A percentile compares a stretch with the other conserved stretches of the same genome.
Evolutionary conservation across 352 stramenopile species (phyloP).

Genomic region (Phytopythium chamaehyphon): DNA sequence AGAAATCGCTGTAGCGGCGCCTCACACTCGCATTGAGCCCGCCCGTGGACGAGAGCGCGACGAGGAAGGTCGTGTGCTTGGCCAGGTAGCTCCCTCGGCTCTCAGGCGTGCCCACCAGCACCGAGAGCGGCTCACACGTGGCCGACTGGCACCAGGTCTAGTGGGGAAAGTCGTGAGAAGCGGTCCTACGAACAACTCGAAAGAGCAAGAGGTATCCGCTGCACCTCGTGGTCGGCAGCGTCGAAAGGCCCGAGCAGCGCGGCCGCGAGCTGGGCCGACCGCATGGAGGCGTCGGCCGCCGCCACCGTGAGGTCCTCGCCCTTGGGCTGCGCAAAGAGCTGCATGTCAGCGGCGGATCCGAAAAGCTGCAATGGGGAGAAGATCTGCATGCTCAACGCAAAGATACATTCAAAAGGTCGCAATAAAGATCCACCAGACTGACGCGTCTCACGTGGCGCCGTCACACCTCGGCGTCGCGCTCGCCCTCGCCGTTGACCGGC

Average conservation of each 20-base stretch:
- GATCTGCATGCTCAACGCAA: neutral
- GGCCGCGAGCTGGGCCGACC: conserved; percentile 22
- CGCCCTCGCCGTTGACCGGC: conserved; percentile 10
- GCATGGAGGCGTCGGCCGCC: conserved; percentile 31
- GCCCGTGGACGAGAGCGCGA: conserved; percentile 17
- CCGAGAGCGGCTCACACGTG: conserved; percentile 11
- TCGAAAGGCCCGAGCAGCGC: conserved; percentile 15
- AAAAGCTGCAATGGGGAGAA: too few species aligned
- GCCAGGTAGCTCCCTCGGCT: conserved; percentile 57
- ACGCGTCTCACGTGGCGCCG: conserved; percentile 1
- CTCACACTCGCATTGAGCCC: conserved; percentile 16
- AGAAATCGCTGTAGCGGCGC: conserved; percentile 71
- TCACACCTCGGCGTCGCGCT: neutral
- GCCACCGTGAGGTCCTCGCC: conserved; percentile 18
- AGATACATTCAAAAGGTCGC: conserved; percentile 1
- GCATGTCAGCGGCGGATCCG: conserved; percentile 18
- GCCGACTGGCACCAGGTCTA: conserved; percentile 16
- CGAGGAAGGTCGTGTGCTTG: conserved; percentile 69
- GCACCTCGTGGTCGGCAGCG: conserved; percentile 27
- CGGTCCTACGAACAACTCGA: too few species aligned
- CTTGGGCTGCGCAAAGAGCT: conserved; percentile 34
- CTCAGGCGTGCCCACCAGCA: conserved; percentile 50
- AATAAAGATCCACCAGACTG: conserved; percentile 1
- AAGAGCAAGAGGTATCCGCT: neutral
- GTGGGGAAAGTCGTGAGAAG: too few species aligned